These are phyloP conservation scores for Beauveria brongniartii DNA, from an alignment of 2,329 filamentous ascomycete genomes.

Conservation along the genomic window DNA sequence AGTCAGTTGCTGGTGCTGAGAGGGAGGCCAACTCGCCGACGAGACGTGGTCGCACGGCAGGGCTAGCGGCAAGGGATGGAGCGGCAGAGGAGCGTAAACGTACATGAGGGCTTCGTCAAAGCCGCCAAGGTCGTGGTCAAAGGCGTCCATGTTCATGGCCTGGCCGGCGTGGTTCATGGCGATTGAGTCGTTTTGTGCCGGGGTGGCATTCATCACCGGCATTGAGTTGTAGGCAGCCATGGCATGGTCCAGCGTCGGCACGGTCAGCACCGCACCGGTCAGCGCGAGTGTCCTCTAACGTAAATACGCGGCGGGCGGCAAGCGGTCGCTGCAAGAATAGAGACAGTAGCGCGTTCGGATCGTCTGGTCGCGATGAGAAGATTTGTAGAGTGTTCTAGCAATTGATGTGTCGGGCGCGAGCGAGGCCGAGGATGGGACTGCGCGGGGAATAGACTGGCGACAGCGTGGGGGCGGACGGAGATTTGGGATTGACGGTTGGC, in stretches of 20 bases:
- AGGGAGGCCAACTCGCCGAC: not conserved
- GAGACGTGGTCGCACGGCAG: not conserved
- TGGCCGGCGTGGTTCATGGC: conserved; percentile 34
- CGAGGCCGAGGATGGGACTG: not conserved
- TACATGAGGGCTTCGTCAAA: conserved; percentile 48
- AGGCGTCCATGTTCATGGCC: conserved; percentile 39
- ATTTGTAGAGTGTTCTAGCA: not conserved
- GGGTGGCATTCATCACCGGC: conserved; percentile 38
- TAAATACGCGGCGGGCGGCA: not conserved
- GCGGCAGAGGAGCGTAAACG: conserved; percentile 19
- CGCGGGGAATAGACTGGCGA: not conserved
- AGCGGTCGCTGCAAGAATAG: not conserved
- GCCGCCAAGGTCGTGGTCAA: conserved; percentile 45
- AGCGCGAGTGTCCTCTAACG: not conserved
- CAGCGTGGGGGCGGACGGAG: not conserved
- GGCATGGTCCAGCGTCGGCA: conserved; percentile 33
- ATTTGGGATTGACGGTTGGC: not conserved
- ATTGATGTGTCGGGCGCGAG: not conserved
- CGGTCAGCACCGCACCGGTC: conserved; percentile 23
- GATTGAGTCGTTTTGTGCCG: conserved; percentile 38
- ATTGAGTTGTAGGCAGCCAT: conserved; percentile 54
- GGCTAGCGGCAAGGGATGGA: conserved; percentile 3
- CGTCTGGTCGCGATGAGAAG: not conserved
- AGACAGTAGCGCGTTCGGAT: not conserved
- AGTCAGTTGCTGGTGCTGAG: not conserved